These are phyloP conservation scores for Ascoidea tarda DNA, from an alignment of 805 yeast genomes.

Conservation along the genomic window DNA sequence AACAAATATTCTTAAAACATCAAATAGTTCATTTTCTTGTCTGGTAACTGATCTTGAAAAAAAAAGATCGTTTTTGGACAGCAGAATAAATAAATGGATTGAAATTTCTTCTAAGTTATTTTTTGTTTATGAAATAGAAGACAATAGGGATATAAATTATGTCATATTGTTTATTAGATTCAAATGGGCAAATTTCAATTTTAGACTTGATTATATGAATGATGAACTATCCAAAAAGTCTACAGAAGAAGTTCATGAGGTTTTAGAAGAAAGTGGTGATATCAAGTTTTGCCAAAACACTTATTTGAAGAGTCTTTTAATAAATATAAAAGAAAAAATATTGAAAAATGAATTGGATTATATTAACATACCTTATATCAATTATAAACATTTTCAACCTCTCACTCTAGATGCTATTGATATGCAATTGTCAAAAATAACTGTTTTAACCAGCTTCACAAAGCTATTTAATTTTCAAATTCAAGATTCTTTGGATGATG, in stretches of 20 bases:
- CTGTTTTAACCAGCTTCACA: conserved; percentile 54
- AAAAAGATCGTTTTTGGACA: conserved; percentile 23
- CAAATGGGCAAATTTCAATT: conserved; percentile 34
- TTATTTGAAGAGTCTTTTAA: too few relatives aligned
- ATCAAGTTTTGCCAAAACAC: too few relatives aligned
- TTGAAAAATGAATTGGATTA: conserved; percentile 14
- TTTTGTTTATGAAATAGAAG: conserved; percentile 5
- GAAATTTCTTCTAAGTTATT: conserved; percentile 6
- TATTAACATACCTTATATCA: conserved; percentile 31
- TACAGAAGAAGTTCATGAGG: too few relatives aligned
- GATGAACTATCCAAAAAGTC: too few relatives aligned
- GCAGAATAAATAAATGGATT: conserved; percentile 36
- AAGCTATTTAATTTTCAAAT: conserved; percentile 22
- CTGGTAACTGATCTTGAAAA: conserved; percentile 21
- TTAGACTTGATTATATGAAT: conserved; percentile 20
- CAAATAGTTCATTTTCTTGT: conserved; percentile 15
- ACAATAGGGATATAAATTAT: conserved; percentile 6
- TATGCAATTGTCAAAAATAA: conserved; percentile 55
- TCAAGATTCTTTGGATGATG: background rate
- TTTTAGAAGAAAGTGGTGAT: too few relatives aligned
- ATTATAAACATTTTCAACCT: conserved; percentile 44
- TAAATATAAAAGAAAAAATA: conserved; percentile 13
- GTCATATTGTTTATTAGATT: conserved; percentile 17
- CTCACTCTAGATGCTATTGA: conserved; percentile 35
- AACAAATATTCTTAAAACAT: too few relatives aligned